A percentile compares a stretch with the other conserved stretches of the same genome.
phyloP scores from a whole-genome alignment of 805 yeast species.

The Ogataea minuta region DNA sequence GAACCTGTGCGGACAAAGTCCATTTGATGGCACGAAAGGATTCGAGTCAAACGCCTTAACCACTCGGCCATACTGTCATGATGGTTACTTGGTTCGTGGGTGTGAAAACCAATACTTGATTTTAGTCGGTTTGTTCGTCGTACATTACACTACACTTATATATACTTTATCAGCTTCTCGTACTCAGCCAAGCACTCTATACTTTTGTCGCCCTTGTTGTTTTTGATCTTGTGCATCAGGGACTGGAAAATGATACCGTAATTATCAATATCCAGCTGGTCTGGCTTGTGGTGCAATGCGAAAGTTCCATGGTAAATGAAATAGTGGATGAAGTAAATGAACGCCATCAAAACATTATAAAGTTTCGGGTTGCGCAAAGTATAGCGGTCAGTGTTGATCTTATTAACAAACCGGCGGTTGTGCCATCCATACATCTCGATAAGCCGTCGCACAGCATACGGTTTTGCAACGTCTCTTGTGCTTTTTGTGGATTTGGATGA shows the following conservation, averaged over 20 bases:
- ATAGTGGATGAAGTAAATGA: constrained; percentile 31
- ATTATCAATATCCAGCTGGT: constrained; percentile 22
- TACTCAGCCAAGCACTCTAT: constrained; percentile 15
- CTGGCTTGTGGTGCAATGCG: constrained; percentile 22
- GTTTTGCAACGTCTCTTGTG: constrained; percentile 29
- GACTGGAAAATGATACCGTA: constrained; percentile 30
- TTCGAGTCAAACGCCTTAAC: constrained; percentile 41
- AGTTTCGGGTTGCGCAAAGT: constrained; percentile 19
- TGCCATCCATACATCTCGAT: constrained; percentile 34
- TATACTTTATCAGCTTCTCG: constrained; percentile 10
- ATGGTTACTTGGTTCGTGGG: neutral
- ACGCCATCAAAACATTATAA: constrained; percentile 28
- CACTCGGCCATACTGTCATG: constrained; percentile 40
- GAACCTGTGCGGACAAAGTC: constrained; percentile 67
- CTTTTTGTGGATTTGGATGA: constrained; percentile 23
- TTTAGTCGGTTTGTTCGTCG: neutral
- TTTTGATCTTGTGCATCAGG: constrained; percentile 28
- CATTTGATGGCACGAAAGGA: constrained; percentile 36
- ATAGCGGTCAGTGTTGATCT: constrained; percentile 25
- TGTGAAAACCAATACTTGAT: neutral
- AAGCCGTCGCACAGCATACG: constrained; percentile 28
- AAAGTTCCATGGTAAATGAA: constrained; percentile 25
- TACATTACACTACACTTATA: neutral
- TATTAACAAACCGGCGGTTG: constrained; percentile 24
- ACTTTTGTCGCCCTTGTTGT: constrained; percentile 10